Conservation (phyloP, 2,329 filamentous ascomycete genomes). For the Arthrobotrys pseudoclavata region DNA sequence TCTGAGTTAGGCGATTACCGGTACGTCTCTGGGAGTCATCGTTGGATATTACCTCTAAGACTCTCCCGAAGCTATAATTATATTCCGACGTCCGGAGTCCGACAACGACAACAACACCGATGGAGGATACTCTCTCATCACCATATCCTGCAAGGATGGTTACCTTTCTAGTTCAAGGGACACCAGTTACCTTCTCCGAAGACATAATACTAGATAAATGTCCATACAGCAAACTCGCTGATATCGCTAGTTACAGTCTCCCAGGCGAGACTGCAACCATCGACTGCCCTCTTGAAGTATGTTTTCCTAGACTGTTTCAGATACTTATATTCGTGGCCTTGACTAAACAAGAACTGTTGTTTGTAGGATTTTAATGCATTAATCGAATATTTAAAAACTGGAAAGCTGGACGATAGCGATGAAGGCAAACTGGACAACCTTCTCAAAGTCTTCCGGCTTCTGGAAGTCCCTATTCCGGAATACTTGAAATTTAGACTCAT, state of each 20-base stretch:
- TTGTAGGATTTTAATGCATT: conserved; percentile 49
- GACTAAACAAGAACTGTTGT: not conserved
- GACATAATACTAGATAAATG: conserved; percentile 57
- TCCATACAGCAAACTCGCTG: conserved; percentile 62
- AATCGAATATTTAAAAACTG: conserved; percentile 41
- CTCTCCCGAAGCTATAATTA: conserved; percentile 36
- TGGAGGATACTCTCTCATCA: conserved; percentile 49
- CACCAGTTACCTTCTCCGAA: conserved; percentile 60
- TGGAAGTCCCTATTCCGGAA: conserved; percentile 47
- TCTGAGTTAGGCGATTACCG: conserved; percentile 16
- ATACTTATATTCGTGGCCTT: not conserved
- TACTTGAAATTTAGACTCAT: conserved; percentile 34
- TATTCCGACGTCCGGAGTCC: conserved; percentile 20
- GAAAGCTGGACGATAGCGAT: conserved; percentile 38
- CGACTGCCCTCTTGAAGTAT: conserved; percentile 60
- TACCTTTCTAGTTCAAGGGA: conserved; percentile 56
- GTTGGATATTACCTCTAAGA: conserved; percentile 21
- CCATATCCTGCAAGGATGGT: conserved; percentile 53
- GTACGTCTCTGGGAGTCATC: conserved; percentile 22
- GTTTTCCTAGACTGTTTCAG: not conserved
- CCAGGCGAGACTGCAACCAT: conserved; percentile 60
- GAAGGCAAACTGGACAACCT: conserved; percentile 24
- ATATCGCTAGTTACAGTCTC: conserved; percentile 61
- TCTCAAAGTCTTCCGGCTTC: conserved; percentile 24
- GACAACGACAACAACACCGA: conserved; percentile 35